Evolutionary conservation across 345 rosid genomes (phyloP).

Genomic region (Gossypium thurberi): DNA sequence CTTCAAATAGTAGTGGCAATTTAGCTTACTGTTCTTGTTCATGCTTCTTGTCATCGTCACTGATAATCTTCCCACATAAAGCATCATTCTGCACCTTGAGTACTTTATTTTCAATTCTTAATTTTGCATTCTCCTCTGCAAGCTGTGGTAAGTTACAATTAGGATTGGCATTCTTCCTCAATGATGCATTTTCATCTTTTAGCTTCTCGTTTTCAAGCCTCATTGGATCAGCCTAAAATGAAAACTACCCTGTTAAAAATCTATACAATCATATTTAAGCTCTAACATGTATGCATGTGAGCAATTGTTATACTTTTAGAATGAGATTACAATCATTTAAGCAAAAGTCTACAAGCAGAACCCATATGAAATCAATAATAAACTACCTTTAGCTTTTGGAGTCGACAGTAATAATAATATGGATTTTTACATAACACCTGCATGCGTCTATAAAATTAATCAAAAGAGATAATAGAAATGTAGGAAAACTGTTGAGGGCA

Average conservation of each 20-base stretch:
- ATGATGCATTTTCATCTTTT: not conserved
- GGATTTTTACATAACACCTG: not conserved
- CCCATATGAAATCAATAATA: not conserved
- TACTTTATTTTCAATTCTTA: not conserved
- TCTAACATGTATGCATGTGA: not conserved
- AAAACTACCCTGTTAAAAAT: not conserved
- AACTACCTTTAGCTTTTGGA: not conserved
- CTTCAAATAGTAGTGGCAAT: not conserved
- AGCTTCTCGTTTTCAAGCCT: not conserved
- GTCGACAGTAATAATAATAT: not conserved
- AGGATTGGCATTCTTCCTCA: not conserved
- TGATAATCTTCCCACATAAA: slow-evolving; percentile 3
- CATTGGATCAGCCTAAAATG: not conserved
- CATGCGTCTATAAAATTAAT: not conserved
- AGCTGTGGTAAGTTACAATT: not conserved
- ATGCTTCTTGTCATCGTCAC: not conserved
- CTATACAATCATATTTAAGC: not conserved
- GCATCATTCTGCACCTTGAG: slow-evolving; percentile 7
- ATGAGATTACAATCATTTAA: not conserved
- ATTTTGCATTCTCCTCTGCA: not conserved
- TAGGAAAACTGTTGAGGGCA: no score
- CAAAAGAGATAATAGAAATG: not conserved
- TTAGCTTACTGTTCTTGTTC: not conserved
- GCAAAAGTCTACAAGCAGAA: not conserved
- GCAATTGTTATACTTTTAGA: not conserved